Evolutionary conservation across 2,329 filamentous ascomycete genomes (phyloP).

Genomic region (Claviceps africana): DNA sequence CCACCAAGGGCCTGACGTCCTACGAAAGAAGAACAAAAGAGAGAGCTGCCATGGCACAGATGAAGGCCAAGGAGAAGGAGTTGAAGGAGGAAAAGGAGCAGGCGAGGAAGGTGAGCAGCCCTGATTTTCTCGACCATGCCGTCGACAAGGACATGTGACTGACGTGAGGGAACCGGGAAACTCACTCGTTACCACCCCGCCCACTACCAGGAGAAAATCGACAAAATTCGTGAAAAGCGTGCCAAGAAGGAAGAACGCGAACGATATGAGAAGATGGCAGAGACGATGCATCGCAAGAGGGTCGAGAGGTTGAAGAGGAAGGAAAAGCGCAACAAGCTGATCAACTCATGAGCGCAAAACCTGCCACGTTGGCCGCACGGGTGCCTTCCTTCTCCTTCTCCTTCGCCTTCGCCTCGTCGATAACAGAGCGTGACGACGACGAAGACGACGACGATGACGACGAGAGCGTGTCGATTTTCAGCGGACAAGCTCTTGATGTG

Average conservation of each 20-base stretch:
- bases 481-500: background rate
- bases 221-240: slow-evolving; percentile 71
- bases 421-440: background rate
- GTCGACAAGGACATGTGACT: background rate
- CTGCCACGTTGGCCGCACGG: background rate
- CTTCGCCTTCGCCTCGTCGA: no score
- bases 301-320: slow-evolving; percentile 86
- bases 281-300: slow-evolving; percentile 95
- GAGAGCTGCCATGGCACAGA: slow-evolving; percentile 54
- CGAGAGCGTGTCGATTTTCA: background rate
- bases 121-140: background rate
- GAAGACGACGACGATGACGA: background rate
- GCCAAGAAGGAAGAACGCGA: slow-evolving; percentile 86
- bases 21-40: slow-evolving; percentile 64
- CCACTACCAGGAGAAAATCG: slow-evolving; percentile 49
- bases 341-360: slow-evolving; percentile 34
- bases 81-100: slow-evolving; percentile 92
- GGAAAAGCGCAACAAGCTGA: slow-evolving; percentile 88
- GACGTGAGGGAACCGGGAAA: background rate
- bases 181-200: slow-evolving; percentile 8
- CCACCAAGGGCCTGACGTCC: slow-evolving; percentile 59
- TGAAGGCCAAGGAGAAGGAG: slow-evolving; percentile 88
- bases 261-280: slow-evolving; percentile 82
- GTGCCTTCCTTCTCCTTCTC: background rate
- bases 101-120: slow-evolving; percentile 55